Base-by-base conservation (phyloP, 164 flowering plant species). In the Santalum album region DNA sequence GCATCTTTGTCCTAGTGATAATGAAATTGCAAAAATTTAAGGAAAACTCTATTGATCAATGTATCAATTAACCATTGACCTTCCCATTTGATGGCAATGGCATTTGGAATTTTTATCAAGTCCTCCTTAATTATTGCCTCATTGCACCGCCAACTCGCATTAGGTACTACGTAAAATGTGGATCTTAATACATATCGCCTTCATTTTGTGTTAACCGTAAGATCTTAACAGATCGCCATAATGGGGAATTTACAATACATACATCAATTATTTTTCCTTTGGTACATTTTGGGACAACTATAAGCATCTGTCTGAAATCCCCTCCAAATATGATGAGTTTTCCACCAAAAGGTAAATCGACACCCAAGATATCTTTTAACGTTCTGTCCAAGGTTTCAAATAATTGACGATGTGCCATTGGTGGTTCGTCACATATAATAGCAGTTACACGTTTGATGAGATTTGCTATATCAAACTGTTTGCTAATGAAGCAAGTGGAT, bases 311-410 rank as follows among this genome's bases (percentile, higher is more conserved):
- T 24, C 40, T 0, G 29, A 68, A 58, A 25, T 57, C 56, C 3
- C 60, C 60, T 2, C 68, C n/a, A 34, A 65, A 49, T 1, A 59
- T 45, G 23, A 65, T 12, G 12, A 49, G 21, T 32, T 64, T 64
- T 2, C 63, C 49, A 7, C 60, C 66, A 43, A 69, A 65, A 1
- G n/a, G 38, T 17, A 2, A 1, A 3, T 25, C 0, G 0, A 0
- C 7, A 2, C 44, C 44, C n/a, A 25, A 18, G 0, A 61, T 20
- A 23, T 70, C 67, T 21, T 25, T 42, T 3, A 70, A 14, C 0
- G 40, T 25, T 5, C n/a, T 0, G 29, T 70, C 64, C 1, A 70
- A 40, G 9, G 58, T 18, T 29, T 70, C 58, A 7, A 57, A 24
- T 12, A 14, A 17, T 12, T 2, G 5, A 9, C 21, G 18, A 3